A percentile compares a stretch with the other conserved stretches of the same genome.
phyloP scores from a whole-genome alignment of 768 basidiomycete genomes.

The Albatrellus ellisii region DNA sequence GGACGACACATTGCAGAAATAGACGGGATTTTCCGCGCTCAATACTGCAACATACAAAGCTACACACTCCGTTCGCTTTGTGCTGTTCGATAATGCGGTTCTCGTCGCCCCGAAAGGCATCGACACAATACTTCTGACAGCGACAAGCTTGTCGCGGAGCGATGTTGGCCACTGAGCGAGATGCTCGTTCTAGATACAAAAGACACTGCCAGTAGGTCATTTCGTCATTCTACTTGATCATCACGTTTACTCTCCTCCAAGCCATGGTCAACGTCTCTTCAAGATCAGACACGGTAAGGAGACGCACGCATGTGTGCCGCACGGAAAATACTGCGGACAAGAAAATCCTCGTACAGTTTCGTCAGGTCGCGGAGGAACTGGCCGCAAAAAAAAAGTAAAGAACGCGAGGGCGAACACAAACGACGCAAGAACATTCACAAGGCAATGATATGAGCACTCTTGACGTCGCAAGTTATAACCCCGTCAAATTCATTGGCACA shows the following conservation, averaged over 20 bases:
- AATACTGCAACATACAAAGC: conserved; percentile 95
- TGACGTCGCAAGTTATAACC: not conserved
- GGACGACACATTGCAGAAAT: conserved; percentile 86
- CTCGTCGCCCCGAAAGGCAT: conserved; percentile 73
- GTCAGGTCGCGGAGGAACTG: conserved; percentile 87
- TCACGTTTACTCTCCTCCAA: conserved; percentile 11
- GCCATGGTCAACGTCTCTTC: conserved; percentile 89
- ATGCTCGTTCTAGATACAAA: conserved; percentile 95
- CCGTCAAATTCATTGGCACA: too few species aligned
- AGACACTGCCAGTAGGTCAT: conserved; percentile 79
- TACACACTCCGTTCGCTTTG: conserved; percentile 76
- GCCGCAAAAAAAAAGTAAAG: conserved; percentile 79
- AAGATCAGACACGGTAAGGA: conserved; percentile 91
- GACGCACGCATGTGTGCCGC: conserved; percentile 85
- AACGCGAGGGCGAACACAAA: conserved; percentile 89
- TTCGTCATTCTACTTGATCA: not conserved
- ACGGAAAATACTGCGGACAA: conserved; percentile 76
- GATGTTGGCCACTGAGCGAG: conserved; percentile 87
- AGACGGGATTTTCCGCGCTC: conserved; percentile 66
- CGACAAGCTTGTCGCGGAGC: conserved; percentile 80
- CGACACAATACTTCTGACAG: conserved; percentile 43
- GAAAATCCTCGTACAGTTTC: conserved; percentile 77
- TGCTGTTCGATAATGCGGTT: conserved; percentile 84
- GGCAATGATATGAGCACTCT: conserved; percentile 24
- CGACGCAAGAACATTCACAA: conserved; percentile 57